These are phyloP conservation scores for Saturnispora besseyi DNA, from an alignment of 805 yeast genomes.

Conservation along the genomic window DNA sequence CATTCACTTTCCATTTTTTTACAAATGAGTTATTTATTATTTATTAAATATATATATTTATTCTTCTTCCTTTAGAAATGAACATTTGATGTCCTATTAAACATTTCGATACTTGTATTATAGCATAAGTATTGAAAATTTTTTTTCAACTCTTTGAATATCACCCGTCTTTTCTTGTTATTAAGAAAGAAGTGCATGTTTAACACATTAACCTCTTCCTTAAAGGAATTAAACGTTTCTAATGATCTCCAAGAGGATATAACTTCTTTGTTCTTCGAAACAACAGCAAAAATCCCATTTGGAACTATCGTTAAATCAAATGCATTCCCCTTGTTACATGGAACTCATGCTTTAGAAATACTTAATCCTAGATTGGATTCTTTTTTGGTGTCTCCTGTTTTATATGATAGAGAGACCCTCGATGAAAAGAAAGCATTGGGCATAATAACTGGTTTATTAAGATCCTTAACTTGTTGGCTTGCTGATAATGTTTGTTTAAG, in stretches of 20 bases:
- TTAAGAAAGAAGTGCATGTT: not conserved
- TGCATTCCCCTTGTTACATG: constrained; percentile 61
- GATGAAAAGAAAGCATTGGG: constrained; percentile 37
- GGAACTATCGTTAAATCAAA: constrained; percentile 53
- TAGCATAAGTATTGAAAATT: not conserved
- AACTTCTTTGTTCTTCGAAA: constrained; percentile 40
- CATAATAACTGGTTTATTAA: constrained; percentile 40
- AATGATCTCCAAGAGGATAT: constrained; percentile 34
- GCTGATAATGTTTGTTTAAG: constrained; percentile 56
- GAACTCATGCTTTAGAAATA: constrained; percentile 81
- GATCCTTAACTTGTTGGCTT: constrained; percentile 63
- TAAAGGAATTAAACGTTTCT: not conserved
- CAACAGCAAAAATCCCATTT: constrained; percentile 26
- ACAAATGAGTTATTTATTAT: not conserved
- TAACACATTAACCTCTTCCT: not conserved
- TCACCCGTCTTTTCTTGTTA: not conserved
- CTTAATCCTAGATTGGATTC: constrained; percentile 70
- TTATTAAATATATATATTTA: constrained; percentile 1
- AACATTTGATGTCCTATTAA: not conserved
- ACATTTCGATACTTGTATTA: not conserved
- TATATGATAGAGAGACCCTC: constrained; percentile 31
- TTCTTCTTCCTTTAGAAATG: not conserved
- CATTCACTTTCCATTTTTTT: not conserved
- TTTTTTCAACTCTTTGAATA: not conserved
- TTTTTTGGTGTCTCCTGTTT: constrained; percentile 44